phyloP scores from a whole-genome alignment of 768 basidiomycete species.

The Psilocybe cubensis region DNA sequence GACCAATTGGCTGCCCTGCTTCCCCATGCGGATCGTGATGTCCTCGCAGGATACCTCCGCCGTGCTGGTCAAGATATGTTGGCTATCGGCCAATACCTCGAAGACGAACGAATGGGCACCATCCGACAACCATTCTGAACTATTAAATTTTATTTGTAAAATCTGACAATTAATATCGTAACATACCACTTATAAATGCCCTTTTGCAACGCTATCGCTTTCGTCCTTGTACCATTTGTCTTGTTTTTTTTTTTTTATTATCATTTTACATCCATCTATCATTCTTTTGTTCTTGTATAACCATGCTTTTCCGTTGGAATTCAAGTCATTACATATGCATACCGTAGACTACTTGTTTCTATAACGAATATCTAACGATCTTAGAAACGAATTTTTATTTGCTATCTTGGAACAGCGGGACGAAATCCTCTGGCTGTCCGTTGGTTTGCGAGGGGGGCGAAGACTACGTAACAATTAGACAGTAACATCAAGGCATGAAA shows the following conservation, averaged over 20 bases:
- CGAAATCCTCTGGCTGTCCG: slow-evolving; percentile 47
- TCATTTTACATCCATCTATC: neutral
- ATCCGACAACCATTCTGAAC: slow-evolving; percentile 39
- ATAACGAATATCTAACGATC: slow-evolving; percentile 3
- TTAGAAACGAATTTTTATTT: slow-evolving; percentile 6
- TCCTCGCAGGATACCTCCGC: slow-evolving; percentile 74
- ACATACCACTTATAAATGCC: slow-evolving; percentile 2
- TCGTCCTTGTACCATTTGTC: slow-evolving; percentile 14
- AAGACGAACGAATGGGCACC: slow-evolving; percentile 80
- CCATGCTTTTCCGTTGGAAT: slow-evolving; percentile 6
- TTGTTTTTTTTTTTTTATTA: slow-evolving; percentile 5
- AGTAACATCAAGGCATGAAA: neutral
- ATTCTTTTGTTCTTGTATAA: neutral
- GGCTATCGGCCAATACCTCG: slow-evolving; percentile 86
- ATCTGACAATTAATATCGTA: neutral
- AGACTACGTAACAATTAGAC: slow-evolving; percentile 33
- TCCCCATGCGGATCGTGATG: slow-evolving; percentile 69
- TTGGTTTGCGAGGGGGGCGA: slow-evolving; percentile 41
- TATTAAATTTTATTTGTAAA: slow-evolving; percentile 16
- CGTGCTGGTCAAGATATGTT: slow-evolving; percentile 79
- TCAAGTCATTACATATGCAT: slow-evolving; percentile 8
- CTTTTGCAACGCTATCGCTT: slow-evolving; percentile 11
- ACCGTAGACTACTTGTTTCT: slow-evolving; percentile 15
- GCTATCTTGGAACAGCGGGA: slow-evolving; percentile 35
- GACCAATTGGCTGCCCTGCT: slow-evolving; percentile 72